Percentiles rank a stretch among this genome's conserved stretches.
Conservation (phyloP, 257 asterid species). For the Misopates orontium region DNA sequence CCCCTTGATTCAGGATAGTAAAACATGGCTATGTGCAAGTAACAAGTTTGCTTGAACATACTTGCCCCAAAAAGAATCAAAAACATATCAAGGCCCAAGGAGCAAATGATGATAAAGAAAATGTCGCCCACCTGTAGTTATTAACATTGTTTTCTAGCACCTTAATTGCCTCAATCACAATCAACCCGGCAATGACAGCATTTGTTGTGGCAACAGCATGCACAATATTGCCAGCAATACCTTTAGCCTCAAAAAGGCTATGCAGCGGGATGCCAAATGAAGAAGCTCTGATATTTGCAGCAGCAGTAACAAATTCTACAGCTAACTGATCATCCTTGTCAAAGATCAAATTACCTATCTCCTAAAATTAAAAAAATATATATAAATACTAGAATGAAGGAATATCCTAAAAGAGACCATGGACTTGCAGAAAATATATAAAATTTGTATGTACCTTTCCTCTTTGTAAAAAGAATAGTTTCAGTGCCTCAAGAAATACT, state of each 20-base stretch:
- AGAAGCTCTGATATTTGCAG: conserved; percentile 97
- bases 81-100: background rate
- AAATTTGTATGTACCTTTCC: conserved; percentile 62
- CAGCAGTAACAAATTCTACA: conserved; percentile 96
- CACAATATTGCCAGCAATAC: conserved; percentile 96
- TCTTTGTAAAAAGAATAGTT: conserved; percentile 63
- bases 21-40: too few species aligned
- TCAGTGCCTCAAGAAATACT: conserved; percentile 82
- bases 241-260: conserved; percentile 97
- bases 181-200: conserved; percentile 93
- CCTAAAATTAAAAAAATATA: conserved; percentile 45
- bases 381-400: background rate
- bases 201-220: conserved; percentile 99
- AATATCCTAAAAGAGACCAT: conserved; percentile 26
- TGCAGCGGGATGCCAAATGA: conserved; percentile 95
- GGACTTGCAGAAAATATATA: conserved; percentile 1
- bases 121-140: conserved; percentile 64
- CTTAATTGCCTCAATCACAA: conserved; percentile 95
- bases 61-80: background rate
- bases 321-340: conserved; percentile 99
- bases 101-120: conserved; percentile 21
- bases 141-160: conserved; percentile 71
- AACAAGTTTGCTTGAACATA: background rate
- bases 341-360: conserved; percentile 83
- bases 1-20: too few species aligned